Evolutionary conservation across 2,329 filamentous ascomycete genomes (phyloP), one percentile per base, ranked within the genome.

Genomic region (Verticillium dahliae): DNA sequence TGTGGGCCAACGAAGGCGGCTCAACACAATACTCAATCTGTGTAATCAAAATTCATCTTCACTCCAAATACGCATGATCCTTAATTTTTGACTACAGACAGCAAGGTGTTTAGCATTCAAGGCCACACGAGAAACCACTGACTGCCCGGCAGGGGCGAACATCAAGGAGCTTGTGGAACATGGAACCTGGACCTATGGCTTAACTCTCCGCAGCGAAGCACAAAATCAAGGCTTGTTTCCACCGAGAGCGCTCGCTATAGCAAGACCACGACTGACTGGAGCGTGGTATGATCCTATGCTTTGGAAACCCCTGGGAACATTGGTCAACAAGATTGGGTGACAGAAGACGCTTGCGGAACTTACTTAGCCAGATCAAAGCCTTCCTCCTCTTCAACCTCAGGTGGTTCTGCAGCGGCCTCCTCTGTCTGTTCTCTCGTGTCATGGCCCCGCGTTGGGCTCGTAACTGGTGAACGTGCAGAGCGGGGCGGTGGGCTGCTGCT

Each of bases 221-320:
- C 15, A 6, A 7, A 56, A 35, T 56, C 54, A 56, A 7, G 54
- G 15, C 18, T 56, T 56, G 18, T 22, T 56, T n/a, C 31, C 27
- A 14, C 54, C 27, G 33, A 33, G 54, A 11, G 27, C 54, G 13
- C 33, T 35, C 22, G 75, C 74, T 60, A 81, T 75, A 35, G 79
- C 72, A 50, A 80, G 70, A 3, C 80, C 80, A 54, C 76, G 74
- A n/a, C 78, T 75, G 10, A 81, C 78, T 1, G 80, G 81, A 45
- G 84, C 82, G 65, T 88, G 85, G 64, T 85, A 88, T 1, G 84
- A 81, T 35, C 84, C 83, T 59, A 88, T 88, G 65, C 82, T 87
- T 70, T 88, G 85, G 67, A 88, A 88, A 0, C 86, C 86, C 75
- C 84, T 86, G 61, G 15, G 45, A 61, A 18, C 55, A 31, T 63